phyloP scores from a whole-genome alignment of 371 early-diverging fungal genomes.

The Mortierella sp. region DNA sequence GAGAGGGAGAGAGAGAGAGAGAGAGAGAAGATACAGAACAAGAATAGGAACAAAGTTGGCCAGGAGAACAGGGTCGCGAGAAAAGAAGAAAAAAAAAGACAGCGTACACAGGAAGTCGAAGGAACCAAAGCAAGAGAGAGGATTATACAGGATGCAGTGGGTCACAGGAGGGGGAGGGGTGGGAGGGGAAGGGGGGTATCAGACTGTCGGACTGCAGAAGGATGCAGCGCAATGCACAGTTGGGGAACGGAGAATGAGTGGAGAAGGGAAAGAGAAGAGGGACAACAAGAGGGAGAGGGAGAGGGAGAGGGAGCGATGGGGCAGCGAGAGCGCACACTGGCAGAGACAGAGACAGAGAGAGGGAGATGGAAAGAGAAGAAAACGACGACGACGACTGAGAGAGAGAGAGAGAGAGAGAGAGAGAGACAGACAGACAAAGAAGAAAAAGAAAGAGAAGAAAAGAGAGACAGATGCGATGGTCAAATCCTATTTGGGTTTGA shows the following conservation, averaged over 20 bases:
- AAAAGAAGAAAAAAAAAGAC: neutral
- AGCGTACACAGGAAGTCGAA: neutral
- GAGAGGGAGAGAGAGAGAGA: neutral
- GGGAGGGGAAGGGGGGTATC: neutral
- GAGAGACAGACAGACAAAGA: neutral
- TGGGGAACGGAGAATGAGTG: neutral
- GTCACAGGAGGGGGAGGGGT: neutral
- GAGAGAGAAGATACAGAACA: neutral
- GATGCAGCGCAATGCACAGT: no score
- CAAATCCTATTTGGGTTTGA: no score
- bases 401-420: neutral
- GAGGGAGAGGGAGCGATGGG: conserved; percentile 3
- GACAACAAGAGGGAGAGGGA: neutral
- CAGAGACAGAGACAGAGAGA: neutral
- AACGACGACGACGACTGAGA: neutral
- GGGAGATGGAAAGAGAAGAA: neutral
- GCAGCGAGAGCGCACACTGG: no score
- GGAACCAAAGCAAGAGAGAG: neutral
- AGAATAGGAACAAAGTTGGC: neutral
- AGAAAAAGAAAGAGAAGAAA: neutral
- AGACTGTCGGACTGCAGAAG: no score
- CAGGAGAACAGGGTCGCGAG: neutral
- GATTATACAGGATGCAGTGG: neutral
- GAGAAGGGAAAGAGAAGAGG: neutral
- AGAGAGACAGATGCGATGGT: no score